These are phyloP conservation scores for Senna siamea DNA, from an alignment of 306 rosid genomes.

Conservation along the genomic window DNA sequence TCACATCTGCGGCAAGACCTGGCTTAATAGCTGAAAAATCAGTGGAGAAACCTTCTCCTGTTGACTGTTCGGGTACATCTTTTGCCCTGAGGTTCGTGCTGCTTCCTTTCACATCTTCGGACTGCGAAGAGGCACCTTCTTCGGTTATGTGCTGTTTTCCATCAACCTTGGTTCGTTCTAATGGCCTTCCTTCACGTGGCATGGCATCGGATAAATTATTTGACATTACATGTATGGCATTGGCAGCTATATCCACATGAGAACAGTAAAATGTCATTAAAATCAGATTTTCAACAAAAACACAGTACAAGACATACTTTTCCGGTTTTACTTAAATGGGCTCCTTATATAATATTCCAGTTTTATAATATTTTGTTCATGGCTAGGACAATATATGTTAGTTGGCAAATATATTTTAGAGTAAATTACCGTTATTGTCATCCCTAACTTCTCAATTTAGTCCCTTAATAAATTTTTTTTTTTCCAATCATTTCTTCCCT, in stretches of 20 bases:
- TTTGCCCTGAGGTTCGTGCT: constrained; percentile 67
- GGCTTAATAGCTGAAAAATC: constrained; percentile 82
- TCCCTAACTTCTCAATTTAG: too few species aligned
- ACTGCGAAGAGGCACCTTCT: constrained; percentile 75
- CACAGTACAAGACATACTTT: not conserved
- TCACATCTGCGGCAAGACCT: constrained; percentile 81
- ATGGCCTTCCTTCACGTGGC: constrained; percentile 62
- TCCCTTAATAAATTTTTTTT: too few species aligned
- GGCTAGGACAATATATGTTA: not conserved
- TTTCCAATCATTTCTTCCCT: too few species aligned
- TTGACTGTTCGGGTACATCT: constrained; percentile 60
- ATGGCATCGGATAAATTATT: constrained; percentile 58
- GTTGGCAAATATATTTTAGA: not conserved
- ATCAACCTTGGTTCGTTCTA: constrained; percentile 68
- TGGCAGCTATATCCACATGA: constrained; percentile 50
- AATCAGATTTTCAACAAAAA: constrained; percentile 8
- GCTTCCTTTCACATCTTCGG: constrained; percentile 78
- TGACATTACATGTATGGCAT: constrained; percentile 52
- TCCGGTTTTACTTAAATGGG: not conserved
- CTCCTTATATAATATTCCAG: constrained; percentile 16
- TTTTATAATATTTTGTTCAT: constrained; percentile 7
- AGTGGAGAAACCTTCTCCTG: constrained; percentile 57
- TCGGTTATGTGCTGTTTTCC: constrained; percentile 68
- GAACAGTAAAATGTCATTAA: constrained; percentile 35
- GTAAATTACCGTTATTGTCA: too few species aligned